Evolutionary conservation across 225 moss, liverwort and hornwort genomes (phyloP).

Genomic region (Ulota crispa): DNA sequence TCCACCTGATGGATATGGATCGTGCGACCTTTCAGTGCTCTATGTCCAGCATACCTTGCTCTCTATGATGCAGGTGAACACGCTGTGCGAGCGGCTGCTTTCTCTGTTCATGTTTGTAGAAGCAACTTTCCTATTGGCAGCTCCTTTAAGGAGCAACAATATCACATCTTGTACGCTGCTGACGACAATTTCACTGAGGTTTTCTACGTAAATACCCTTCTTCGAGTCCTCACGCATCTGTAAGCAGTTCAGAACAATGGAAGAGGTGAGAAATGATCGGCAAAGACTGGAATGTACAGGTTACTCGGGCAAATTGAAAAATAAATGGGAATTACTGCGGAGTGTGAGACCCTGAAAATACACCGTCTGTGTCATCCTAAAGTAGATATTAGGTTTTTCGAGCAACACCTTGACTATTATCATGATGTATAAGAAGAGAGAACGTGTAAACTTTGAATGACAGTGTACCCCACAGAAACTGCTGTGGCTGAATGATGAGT

Average conservation of each 20-base stretch:
- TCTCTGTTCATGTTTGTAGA: slow-evolving; percentile 64
- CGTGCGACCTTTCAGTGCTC: too few species aligned
- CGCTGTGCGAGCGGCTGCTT: slow-evolving; percentile 62
- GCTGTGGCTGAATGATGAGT: neutral
- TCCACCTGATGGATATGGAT: neutral
- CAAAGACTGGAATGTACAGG: neutral
- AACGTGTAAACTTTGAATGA: neutral
- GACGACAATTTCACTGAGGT: slow-evolving; percentile 46
- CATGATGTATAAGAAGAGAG: neutral
- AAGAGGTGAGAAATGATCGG: neutral
- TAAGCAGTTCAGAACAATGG: neutral
- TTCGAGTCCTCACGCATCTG: slow-evolving; percentile 62
- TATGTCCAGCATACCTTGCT: slow-evolving; percentile 40
- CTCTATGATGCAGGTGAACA: slow-evolving; percentile 59
- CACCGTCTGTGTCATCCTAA: neutral
- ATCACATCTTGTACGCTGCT: slow-evolving; percentile 49
- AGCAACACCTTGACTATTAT: neutral
- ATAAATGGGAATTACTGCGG: too few species aligned
- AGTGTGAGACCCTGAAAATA: neutral
- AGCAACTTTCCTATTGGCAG: slow-evolving; percentile 58
- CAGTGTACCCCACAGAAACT: neutral
- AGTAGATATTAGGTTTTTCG: too few species aligned
- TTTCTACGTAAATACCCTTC: slow-evolving; percentile 61
- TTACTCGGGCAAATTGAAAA: neutral
- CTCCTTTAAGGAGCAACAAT: slow-evolving; percentile 48